A percentile compares a stretch with the other conserved stretches of the same genome.
Evolutionary conservation across 2,329 filamentous ascomycete genomes (phyloP).

Genomic region (Plenodomus lindquistii): DNA sequence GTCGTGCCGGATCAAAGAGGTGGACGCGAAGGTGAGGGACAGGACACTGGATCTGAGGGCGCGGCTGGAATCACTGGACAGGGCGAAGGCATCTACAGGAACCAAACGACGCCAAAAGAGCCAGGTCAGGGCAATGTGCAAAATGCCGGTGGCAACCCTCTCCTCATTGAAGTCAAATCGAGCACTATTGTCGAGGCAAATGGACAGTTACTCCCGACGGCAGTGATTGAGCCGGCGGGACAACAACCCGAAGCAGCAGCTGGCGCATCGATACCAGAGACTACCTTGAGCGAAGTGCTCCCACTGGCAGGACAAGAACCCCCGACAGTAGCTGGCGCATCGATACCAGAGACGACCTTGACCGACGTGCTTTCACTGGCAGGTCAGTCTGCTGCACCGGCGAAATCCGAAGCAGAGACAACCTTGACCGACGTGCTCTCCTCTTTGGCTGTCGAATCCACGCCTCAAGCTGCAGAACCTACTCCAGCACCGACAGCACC

Average conservation of each 20-base stretch:
- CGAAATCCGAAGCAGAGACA: no score
- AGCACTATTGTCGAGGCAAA: conserved; percentile 2
- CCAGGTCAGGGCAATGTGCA: conserved; percentile 9
- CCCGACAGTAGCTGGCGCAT: no score
- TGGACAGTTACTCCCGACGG: conserved; percentile 8
- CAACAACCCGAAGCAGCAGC: conserved; percentile 9
- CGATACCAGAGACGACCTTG: no score
- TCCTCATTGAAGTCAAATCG: neutral
- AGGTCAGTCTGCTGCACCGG: neutral
- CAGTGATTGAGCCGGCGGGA: conserved; percentile 7
- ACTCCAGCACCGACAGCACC: conserved; percentile 1
- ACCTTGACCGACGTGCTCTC: neutral
- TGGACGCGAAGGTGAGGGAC: conserved; percentile 6
- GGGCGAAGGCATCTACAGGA: conserved; percentile 9
- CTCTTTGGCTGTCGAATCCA: neutral
- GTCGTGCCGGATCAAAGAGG: conserved; percentile 15
- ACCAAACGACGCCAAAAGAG: conserved; percentile 8
- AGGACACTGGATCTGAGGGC: neutral
- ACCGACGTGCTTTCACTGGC: no score
- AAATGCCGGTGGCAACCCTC: neutral
- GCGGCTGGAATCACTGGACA: conserved; percentile 16
- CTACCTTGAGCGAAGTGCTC: neutral
- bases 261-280: neutral
- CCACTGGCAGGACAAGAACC: no score
- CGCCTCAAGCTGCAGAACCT: conserved; percentile 2